Percentiles rank a stretch among this genome's conserved stretches.
Evolutionary conservation across 352 stramenopile genomes (phyloP).

Genomic region (Blastocystis sp.): DNA sequence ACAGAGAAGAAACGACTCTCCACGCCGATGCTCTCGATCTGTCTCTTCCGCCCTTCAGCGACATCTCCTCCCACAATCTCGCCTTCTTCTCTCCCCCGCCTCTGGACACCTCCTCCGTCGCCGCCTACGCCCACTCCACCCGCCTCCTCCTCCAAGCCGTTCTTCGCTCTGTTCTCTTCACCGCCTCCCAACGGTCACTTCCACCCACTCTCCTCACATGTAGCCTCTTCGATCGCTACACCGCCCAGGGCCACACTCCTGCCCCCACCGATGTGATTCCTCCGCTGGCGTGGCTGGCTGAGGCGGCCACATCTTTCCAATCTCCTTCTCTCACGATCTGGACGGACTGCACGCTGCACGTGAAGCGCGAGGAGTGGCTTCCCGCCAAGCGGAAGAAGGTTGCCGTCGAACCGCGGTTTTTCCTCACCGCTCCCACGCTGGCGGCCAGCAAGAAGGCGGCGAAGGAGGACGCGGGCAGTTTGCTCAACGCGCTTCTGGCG

Average conservation of each 20-base stretch:
- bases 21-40: neutral
- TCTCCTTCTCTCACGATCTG: neutral
- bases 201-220: neutral
- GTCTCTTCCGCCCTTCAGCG: neutral
- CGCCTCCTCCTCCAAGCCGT: neutral
- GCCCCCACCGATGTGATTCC: neutral
- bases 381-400: neutral
- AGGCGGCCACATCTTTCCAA: too few relatives aligned
- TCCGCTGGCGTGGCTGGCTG: neutral
- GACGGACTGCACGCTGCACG: neutral
- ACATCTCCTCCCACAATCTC: neutral
- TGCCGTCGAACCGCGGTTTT: neutral
- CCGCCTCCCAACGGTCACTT: neutral
- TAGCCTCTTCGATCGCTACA: constrained; percentile 17
- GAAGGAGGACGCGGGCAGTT: constrained; percentile 1
- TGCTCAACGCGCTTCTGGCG: constrained; percentile 5
- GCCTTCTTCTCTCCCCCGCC: constrained; percentile 3
- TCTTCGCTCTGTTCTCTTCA: constrained; percentile 1
- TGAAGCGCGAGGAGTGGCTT: neutral
- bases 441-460: neutral
- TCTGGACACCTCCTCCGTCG: neutral
- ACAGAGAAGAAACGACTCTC: neutral
- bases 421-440: constrained; percentile 11
- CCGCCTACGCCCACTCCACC: neutral
- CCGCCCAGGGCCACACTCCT: neutral